These are phyloP conservation scores for Beauveria sp. DNA, from an alignment of 2,329 filamentous ascomycete genomes.

Conservation along the genomic window DNA sequence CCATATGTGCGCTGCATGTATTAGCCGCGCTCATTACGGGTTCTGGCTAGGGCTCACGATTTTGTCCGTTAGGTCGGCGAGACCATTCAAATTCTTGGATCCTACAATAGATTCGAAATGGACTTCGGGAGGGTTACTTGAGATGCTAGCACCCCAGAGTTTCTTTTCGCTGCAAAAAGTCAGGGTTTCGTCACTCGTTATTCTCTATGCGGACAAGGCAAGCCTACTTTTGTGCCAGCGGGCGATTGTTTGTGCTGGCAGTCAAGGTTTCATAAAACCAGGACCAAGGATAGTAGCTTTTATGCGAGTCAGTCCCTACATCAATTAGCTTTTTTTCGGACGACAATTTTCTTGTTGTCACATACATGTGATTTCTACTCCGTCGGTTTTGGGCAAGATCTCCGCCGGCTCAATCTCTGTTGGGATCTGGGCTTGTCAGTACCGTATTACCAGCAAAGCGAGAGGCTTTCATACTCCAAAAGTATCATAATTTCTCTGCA, in stretches of 20 bases:
- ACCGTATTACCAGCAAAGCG: neutral
- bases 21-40: neutral
- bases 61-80: conserved; percentile 54
- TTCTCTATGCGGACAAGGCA: neutral
- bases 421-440: conserved; percentile 22
- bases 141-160: conserved; percentile 27
- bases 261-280: conserved; percentile 20
- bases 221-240: neutral
- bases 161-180: conserved; percentile 5
- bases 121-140: conserved; percentile 48
- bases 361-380: conserved; percentile 29
- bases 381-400: conserved; percentile 20
- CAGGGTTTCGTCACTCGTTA: neutral
- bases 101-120: conserved; percentile 53
- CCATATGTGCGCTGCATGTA: conserved; percentile 53
- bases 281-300: conserved; percentile 60
- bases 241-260: conserved; percentile 26
- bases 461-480: conserved; percentile 24
- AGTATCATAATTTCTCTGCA: conserved; percentile 35
- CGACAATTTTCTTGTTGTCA: neutral
- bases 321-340: neutral
- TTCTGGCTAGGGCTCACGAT: conserved; percentile 43
- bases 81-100: conserved; percentile 34
- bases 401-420: conserved; percentile 22
- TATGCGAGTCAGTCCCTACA: conserved; percentile 63